phyloP scores from a whole-genome alignment of 2,329 filamentous ascomycete species.

The Aspergillus sp. region DNA sequence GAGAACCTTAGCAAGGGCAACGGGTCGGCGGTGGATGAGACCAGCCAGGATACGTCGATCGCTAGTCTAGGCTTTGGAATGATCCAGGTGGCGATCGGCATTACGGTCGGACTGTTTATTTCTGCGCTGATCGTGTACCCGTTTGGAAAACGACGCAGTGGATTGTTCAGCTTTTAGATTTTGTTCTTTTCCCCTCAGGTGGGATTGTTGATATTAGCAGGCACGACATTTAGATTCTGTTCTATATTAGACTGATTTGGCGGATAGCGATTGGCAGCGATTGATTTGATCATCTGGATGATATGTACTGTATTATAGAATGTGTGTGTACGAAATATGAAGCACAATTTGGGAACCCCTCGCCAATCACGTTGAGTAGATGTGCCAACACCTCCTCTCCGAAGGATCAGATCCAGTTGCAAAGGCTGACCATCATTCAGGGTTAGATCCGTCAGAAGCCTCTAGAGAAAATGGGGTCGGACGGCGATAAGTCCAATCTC shows the following conservation, averaged over 20 bases:
- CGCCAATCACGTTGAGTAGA: too few relatives aligned
- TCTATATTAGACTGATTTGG: neutral
- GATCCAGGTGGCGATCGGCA: constrained; percentile 42
- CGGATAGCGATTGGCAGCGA: neutral
- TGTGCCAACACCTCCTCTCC: too few relatives aligned
- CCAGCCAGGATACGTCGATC: constrained; percentile 19
- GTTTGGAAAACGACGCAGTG: constrained; percentile 40
- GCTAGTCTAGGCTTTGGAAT: constrained; percentile 41
- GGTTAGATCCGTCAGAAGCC: too few relatives aligned
- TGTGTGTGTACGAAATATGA: neutral
- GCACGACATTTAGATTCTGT: neutral
- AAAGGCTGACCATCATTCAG: too few relatives aligned
- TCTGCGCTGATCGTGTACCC: constrained; percentile 42
- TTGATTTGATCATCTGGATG: neutral
- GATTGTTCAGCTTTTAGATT: constrained; percentile 36
- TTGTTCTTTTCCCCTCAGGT: too few relatives aligned
- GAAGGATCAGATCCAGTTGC: too few relatives aligned
- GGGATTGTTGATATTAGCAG: neutral
- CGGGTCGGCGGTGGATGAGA: neutral
- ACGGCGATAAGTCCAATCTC: too few relatives aligned
- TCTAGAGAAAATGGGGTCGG: neutral
- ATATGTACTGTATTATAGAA: neutral
- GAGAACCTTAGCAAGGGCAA: constrained; percentile 17
- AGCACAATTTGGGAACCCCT: neutral
- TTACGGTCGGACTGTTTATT: constrained; percentile 42